phyloP scores from a whole-genome alignment of 2,329 filamentous ascomycete species.

The Xylaria sp. region DNA sequence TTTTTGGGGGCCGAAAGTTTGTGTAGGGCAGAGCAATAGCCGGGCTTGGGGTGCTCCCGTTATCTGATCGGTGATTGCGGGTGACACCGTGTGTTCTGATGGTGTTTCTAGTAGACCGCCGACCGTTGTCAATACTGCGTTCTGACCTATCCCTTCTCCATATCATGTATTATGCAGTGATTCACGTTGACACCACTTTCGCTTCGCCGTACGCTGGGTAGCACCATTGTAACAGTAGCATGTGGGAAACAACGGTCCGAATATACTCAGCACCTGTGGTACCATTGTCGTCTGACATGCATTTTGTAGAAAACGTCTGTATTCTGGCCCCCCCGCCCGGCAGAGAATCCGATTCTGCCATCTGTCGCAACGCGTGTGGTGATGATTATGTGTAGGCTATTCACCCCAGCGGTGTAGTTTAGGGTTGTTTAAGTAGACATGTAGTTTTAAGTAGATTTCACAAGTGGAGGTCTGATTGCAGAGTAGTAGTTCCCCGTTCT shows the following conservation, averaged over 20 bases:
- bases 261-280: neutral
- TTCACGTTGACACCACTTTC: neutral
- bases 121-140: neutral
- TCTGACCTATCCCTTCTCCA: neutral
- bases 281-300: neutral
- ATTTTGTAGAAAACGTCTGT: constrained; percentile 6
- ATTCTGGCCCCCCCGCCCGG: neutral
- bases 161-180: neutral
- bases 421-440: neutral
- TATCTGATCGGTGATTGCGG: neutral
- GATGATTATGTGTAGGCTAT: neutral
- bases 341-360: neutral
- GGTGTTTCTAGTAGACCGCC: neutral
- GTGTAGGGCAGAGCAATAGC: neutral
- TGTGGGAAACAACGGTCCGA: constrained; percentile 1
- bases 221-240: neutral
- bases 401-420: neutral
- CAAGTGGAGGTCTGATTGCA: neutral
- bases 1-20: neutral
- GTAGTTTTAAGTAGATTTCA: neutral
- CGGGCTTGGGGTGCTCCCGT: neutral
- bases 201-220: neutral
- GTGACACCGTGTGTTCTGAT: neutral
- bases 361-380: neutral
- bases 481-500: neutral